phyloP scores from a whole-genome alignment of 2,329 filamentous ascomycete species.

The Trichophaea hybrida region DNA sequence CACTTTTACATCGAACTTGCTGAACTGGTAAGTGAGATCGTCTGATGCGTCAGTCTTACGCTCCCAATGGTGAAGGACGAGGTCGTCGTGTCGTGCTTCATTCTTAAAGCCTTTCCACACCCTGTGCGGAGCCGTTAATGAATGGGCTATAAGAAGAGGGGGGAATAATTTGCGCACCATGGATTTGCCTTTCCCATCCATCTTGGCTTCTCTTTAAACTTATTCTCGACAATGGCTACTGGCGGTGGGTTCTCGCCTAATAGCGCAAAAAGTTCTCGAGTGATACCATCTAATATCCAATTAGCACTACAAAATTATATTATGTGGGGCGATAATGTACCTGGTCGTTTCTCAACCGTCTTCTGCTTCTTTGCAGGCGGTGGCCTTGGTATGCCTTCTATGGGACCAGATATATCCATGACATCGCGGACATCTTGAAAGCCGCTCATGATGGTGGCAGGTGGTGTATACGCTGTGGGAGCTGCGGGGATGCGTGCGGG shows the following conservation, averaged over 20 bases:
- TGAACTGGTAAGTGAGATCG: constrained; percentile 47
- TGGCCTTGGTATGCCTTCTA: constrained; percentile 19
- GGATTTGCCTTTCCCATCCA: constrained; percentile 27
- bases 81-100: constrained; percentile 55
- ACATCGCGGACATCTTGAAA: constrained; percentile 27
- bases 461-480: neutral
- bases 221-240: constrained; percentile 27
- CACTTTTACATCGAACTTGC: constrained; percentile 76
- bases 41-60: constrained; percentile 36
- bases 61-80: constrained; percentile 70
- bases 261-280: constrained; percentile 27
- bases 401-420: constrained; percentile 23
- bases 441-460: constrained; percentile 21
- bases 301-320: neutral
- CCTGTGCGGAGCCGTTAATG: constrained; percentile 40
- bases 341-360: constrained; percentile 28
- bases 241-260: constrained; percentile 28
- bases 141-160: constrained; percentile 2
- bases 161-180: constrained; percentile 13
- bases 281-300: constrained; percentile 25
- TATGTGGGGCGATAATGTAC: constrained; percentile 5
- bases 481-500: neutral
- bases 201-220: constrained; percentile 27
- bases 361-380: constrained; percentile 27
- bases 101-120: constrained; percentile 59